Base-by-base conservation (phyloP, 768 basidiomycete species). In the Mycena polygramma region DNA sequence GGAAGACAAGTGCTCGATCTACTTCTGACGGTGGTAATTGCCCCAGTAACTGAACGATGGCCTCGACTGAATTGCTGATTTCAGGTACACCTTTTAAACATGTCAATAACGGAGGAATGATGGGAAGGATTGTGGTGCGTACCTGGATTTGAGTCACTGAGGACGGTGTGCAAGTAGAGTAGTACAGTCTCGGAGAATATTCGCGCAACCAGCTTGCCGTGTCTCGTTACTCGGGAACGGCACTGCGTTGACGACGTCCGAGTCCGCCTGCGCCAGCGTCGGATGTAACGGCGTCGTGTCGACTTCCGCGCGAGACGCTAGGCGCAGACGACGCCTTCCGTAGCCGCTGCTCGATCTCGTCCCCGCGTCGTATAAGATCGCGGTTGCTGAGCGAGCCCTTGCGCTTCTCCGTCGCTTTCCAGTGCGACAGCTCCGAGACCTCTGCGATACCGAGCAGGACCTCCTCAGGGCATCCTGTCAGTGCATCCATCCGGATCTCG, bases 391-490 rank as follows among this genome's bases (percentile, higher is more conserved):
- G 83, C 43, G 88, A 86, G 52, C 90, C 90, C 66, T 89, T 89
- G 60, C 84, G 87, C 65, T 85, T 82, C 77, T 94, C 90, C 57
- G 85, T 83, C 26, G 83, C 78, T 79, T 94, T 94, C 94, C 94
- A 95, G 73, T 90, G 86, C 7, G 91, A 88, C 37, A 95, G 86
- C 9, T 86, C 84, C n/a, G 91, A 90, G 24, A 88, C 85, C 76
- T 95, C 93, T 26, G 90, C 93, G 69, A 95, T 87, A 45, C 89
- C 92, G 69, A 94, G 86, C 77, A 95, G 80, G 11, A 89, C 91
- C 74, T 92, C 92, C 75, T 95, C 92, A 3, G 94, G 90, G 82
- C 93, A 94, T 36, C 94, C 94, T 26, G 88, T 91, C 69, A 94
- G 79, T 54, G 81, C 79, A 72, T 93, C 92, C 87, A 94, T 90